phyloP scores from a whole-genome alignment of 805 yeast species.

The Saccharomycopsis sp. region DNA sequence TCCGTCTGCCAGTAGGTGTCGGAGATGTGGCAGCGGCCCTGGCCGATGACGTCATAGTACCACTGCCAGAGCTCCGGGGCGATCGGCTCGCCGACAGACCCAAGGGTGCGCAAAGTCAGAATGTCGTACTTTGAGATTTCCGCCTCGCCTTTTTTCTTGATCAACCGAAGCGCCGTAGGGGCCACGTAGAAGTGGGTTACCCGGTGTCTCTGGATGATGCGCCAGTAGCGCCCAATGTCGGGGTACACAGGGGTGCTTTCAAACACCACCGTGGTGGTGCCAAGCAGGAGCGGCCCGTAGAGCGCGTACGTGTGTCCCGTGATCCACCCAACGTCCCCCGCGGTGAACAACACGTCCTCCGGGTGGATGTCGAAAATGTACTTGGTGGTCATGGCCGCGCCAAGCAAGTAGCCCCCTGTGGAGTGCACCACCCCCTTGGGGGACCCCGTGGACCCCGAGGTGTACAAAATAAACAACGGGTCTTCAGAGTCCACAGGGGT shows the following conservation, averaged over 20 bases:
- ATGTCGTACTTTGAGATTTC: constrained; percentile 76
- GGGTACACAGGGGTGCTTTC: constrained; percentile 99
- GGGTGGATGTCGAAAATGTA: constrained; percentile 91
- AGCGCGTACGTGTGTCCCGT: constrained; percentile 96
- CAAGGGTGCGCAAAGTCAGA: constrained; percentile 82
- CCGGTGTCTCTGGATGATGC: constrained; percentile 83
- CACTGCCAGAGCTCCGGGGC: constrained; percentile 98
- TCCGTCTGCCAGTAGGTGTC: constrained; percentile 99
- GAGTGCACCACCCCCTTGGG: constrained; percentile 97
- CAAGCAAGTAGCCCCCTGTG: constrained; percentile 90
- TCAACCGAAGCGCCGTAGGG: constrained; percentile 92
- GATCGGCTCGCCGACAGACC: constrained; percentile 98
- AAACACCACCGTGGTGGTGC: constrained; percentile 88
- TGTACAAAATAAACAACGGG: constrained; percentile 90
- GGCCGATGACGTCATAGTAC: constrained; percentile 91
- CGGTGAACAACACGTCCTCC: constrained; percentile 85
- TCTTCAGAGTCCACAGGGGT: constrained; percentile 86
- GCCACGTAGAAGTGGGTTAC: constrained; percentile 97
- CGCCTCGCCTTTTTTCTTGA: constrained; percentile 83
- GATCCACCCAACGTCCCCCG: constrained; percentile 99
- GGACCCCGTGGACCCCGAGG: constrained; percentile 97
- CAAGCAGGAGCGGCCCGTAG: constrained; percentile 85
- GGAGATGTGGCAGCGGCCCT: constrained; percentile 78
- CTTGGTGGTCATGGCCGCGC: constrained; percentile 86
- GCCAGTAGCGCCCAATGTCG: constrained; percentile 92